phyloP scores from a whole-genome alignment of 345 rosid species.

The Citropsis articulata region DNA sequence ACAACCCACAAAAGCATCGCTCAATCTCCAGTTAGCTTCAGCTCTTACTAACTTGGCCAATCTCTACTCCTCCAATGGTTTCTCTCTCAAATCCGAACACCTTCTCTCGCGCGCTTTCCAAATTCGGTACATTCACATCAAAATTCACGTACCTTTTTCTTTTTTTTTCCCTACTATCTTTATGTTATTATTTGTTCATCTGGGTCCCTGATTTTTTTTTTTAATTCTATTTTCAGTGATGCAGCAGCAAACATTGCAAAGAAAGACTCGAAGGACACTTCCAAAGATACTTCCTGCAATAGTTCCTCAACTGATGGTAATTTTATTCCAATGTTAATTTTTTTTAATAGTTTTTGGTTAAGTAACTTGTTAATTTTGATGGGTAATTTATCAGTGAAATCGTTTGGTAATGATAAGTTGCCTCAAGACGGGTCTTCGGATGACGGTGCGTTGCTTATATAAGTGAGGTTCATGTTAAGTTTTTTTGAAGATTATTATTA shows the following conservation, averaged over 20 bases:
- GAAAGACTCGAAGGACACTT: slow-evolving; percentile 15
- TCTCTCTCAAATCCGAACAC: slow-evolving; percentile 76
- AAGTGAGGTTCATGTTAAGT: neutral
- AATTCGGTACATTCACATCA: slow-evolving; percentile 32
- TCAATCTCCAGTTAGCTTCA: slow-evolving; percentile 49
- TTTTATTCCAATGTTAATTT: neutral
- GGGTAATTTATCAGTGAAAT: slow-evolving; percentile 10
- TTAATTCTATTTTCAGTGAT: slow-evolving; percentile 21
- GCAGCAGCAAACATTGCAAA: slow-evolving; percentile 18
- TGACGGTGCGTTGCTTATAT: slow-evolving; percentile 47
- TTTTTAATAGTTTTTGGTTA: neutral
- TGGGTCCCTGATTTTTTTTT: neutral
- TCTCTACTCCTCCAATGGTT: slow-evolving; percentile 67
- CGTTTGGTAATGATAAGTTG: slow-evolving; percentile 15
- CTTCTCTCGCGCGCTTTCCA: slow-evolving; percentile 56
- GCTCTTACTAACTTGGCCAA: slow-evolving; percentile 60
- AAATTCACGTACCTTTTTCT: neutral
- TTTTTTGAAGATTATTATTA: neutral
- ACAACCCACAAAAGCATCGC: slow-evolving; percentile 22
- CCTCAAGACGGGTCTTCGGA: slow-evolving; percentile 46
- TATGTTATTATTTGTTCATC: neutral
- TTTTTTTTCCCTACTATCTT: neutral
- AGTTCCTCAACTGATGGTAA: slow-evolving; percentile 32
- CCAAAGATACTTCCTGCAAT: slow-evolving; percentile 16
- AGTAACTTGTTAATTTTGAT: neutral